A percentile compares a stretch with the other conserved stretches of the same genome.
Conservation (phyloP, 2,329 filamentous ascomycete species). For the Corniculantispora saksenae region DNA sequence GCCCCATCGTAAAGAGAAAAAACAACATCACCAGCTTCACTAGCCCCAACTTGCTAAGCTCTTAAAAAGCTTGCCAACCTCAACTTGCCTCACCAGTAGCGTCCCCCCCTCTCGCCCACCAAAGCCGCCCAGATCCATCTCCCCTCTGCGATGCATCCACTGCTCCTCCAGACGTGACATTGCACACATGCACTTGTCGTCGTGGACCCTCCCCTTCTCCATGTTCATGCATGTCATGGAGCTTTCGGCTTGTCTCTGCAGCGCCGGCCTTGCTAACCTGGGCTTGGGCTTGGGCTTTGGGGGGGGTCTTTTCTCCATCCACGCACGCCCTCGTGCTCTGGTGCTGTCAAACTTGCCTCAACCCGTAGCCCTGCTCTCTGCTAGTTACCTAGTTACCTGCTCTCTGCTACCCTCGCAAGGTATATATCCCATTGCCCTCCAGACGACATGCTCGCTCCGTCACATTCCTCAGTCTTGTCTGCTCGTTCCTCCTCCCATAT, state of each 20-base stretch:
- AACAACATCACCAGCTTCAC: background rate
- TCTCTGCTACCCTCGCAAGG: background rate
- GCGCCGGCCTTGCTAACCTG: background rate
- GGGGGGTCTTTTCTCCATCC: too few species aligned
- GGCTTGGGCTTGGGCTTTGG: too few species aligned
- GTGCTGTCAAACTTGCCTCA: background rate
- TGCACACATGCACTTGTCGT: slow-evolving; percentile 26
- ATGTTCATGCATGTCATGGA: slow-evolving; percentile 40
- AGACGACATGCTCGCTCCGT: background rate
- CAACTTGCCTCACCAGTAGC: background rate
- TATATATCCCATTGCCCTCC: slow-evolving; percentile 19
- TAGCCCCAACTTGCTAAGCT: background rate
- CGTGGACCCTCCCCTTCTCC: slow-evolving; percentile 37
- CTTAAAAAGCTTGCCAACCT: background rate
- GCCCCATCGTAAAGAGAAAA: background rate
- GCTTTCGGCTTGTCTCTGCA: slow-evolving; percentile 19
- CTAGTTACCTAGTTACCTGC: too few species aligned
- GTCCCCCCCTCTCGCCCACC: background rate
- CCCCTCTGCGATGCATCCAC: slow-evolving; percentile 11
- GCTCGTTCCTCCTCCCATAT: background rate
- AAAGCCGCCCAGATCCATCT: slow-evolving; percentile 8
- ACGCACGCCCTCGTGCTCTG: background rate
- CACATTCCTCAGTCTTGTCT: background rate
- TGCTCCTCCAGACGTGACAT: slow-evolving; percentile 23
- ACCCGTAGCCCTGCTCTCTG: background rate